phyloP scores from a whole-genome alignment of 2,329 filamentous ascomycete genomes.

The Massarina eburnea region DNA sequence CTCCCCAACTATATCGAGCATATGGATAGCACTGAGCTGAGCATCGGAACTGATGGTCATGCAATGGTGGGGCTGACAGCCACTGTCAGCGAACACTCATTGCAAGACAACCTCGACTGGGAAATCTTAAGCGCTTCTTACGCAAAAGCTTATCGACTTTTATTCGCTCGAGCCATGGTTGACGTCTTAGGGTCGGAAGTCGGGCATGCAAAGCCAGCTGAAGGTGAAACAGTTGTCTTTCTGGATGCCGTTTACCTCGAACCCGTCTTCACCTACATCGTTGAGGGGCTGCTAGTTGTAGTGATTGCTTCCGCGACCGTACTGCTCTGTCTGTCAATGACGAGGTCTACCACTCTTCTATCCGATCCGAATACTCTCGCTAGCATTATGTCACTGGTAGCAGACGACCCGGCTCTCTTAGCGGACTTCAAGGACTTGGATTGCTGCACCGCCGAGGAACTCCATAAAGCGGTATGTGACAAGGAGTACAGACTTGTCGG shows the following conservation, averaged over 20 bases:
- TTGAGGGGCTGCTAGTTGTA: slow-evolving; percentile 36
- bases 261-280: slow-evolving; percentile 42
- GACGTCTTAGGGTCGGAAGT: slow-evolving; percentile 28
- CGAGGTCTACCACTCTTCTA: slow-evolving; percentile 18
- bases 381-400: slow-evolving; percentile 37
- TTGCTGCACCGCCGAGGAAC: slow-evolving; percentile 17
- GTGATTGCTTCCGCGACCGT: slow-evolving; percentile 23
- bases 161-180: slow-evolving; percentile 44
- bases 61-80: slow-evolving; percentile 46
- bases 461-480: slow-evolving; percentile 13
- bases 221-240: slow-evolving; percentile 18
- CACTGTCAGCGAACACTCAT: slow-evolving; percentile 20
- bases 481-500: slow-evolving; percentile 21
- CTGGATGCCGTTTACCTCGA: slow-evolving; percentile 42
- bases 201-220: slow-evolving; percentile 1
- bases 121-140: slow-evolving; percentile 37
- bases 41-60: slow-evolving; percentile 1
- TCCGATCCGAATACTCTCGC: slow-evolving; percentile 42
- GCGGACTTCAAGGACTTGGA: slow-evolving; percentile 25
- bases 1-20: slow-evolving; percentile 15
- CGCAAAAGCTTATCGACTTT: slow-evolving; percentile 45
- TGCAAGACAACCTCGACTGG: slow-evolving; percentile 40
- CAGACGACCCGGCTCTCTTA: slow-evolving; percentile 26
- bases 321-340: slow-evolving; percentile 25
- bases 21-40: slow-evolving; percentile 12